These are phyloP conservation scores for Plasmopara muralis DNA, from an alignment of 352 stramenopile genomes.

Conservation along the genomic window DNA sequence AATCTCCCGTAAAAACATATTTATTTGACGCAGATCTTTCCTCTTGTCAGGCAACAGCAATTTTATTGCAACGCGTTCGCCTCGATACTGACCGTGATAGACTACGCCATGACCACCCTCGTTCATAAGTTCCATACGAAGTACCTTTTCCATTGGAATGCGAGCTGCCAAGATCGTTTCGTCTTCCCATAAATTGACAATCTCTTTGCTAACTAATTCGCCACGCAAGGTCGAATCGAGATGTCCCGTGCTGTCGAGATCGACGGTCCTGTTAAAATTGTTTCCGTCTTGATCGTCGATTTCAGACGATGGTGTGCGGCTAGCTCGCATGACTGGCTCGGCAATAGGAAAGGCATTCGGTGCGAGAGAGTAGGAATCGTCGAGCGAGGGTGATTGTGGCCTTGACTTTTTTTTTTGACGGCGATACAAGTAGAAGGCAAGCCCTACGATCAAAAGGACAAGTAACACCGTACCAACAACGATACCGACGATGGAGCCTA, in stretches of 20 bases:
- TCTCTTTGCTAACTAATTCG: constrained; percentile 8
- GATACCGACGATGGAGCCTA: constrained; percentile 18
- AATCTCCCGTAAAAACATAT: constrained; percentile 45
- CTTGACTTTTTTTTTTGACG: constrained; percentile 15
- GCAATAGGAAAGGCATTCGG: constrained; percentile 10
- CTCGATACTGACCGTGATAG: constrained; percentile 38
- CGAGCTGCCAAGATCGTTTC: constrained; percentile 24
- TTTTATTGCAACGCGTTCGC: constrained; percentile 50
- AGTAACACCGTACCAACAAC: constrained; percentile 10
- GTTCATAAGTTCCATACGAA: constrained; percentile 30
- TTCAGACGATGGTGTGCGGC: constrained; percentile 10
- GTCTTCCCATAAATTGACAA: constrained; percentile 30
- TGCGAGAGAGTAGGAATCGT: constrained; percentile 13
- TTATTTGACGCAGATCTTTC: constrained; percentile 41
- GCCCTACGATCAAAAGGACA: constrained; percentile 17
- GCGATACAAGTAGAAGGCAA: constrained; percentile 21
- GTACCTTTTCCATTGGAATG: constrained; percentile 46
- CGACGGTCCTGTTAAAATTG: constrained; percentile 22
- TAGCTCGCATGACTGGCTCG: constrained; percentile 14
- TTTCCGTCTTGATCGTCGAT: constrained; percentile 9
- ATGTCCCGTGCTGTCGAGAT: constrained; percentile 18
- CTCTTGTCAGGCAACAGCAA: constrained; percentile 30
- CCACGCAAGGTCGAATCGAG: constrained; percentile 22
- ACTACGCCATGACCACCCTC: constrained; percentile 44
- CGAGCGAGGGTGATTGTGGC: constrained; percentile 12